Evolutionary conservation across 2,329 filamentous ascomycete species (phyloP).

Genomic region (Akanthomyces uredinophilus): DNA sequence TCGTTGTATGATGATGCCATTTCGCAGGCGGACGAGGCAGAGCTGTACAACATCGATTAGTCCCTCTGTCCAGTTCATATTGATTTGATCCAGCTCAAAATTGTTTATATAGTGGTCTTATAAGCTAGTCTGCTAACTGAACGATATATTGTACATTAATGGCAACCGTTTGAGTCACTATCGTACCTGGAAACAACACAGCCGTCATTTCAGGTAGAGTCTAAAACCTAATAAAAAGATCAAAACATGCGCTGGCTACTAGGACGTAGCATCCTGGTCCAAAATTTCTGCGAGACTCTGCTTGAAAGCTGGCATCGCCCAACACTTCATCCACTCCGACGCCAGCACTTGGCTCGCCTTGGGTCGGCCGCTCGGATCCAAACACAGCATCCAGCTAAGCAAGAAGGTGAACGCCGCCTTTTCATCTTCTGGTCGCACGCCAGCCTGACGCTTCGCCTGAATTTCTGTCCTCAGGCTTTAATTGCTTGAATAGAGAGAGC

Average conservation of each 20-base stretch:
- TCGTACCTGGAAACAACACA: too few species aligned
- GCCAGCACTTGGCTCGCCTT: constrained; percentile 25
- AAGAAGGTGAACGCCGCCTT: constrained; percentile 23
- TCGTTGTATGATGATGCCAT: neutral
- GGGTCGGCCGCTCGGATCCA: constrained; percentile 24
- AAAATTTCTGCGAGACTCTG: neutral
- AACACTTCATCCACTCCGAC: constrained; percentile 32
- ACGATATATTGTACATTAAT: too few species aligned
- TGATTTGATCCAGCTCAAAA: too few species aligned
- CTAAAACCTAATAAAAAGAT: neutral
- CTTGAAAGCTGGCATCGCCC: constrained; percentile 19
- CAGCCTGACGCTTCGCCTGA: constrained; percentile 18
- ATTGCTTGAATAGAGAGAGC: too few species aligned
- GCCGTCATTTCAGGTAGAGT: neutral
- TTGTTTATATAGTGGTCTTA: too few species aligned
- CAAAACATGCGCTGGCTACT: neutral
- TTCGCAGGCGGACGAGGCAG: neutral
- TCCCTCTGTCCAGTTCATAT: neutral
- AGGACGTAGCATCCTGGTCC: neutral
- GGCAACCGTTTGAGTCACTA: too few species aligned
- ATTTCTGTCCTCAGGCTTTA: constrained; percentile 22
- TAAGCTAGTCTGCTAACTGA: too few species aligned
- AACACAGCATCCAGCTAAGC: constrained; percentile 28
- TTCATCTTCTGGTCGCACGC: constrained; percentile 20
- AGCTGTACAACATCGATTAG: neutral